A percentile compares a stretch with the other conserved stretches of the same genome.
These are phyloP conservation scores for Haberlea rhodopensis DNA, from an alignment of 257 asterid species.

Conservation along the genomic window DNA sequence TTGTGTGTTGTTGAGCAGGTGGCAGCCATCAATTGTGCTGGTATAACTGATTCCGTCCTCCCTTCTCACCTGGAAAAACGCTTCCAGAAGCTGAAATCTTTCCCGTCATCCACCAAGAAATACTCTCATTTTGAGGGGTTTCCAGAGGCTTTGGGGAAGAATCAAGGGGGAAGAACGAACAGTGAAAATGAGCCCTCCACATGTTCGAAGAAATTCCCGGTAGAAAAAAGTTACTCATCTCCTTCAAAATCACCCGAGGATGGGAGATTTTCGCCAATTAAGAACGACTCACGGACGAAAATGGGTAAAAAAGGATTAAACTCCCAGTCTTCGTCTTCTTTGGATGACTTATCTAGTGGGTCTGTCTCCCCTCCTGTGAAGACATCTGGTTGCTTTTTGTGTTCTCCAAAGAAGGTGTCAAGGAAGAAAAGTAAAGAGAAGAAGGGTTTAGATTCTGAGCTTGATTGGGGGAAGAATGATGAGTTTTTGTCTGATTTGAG, in stretches of 20 bases:
- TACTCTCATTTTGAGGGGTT: too few species aligned
- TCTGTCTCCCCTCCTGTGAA: conserved; percentile 65
- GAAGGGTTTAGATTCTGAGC: conserved; percentile 33
- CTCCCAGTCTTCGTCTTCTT: conserved; percentile 33
- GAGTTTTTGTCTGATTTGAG: conserved; percentile 59
- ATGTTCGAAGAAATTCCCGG: conserved; percentile 37
- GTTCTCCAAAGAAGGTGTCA: conserved; percentile 58
- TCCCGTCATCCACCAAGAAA: conserved; percentile 57
- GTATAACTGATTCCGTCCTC: conserved; percentile 57
- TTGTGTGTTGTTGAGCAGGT: conserved; percentile 68
- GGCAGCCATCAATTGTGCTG: conserved; percentile 72
- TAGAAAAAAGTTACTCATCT: conserved; percentile 15
- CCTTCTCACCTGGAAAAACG: conserved; percentile 77
- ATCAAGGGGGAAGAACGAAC: conserved; percentile 6
- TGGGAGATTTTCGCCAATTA: conserved; percentile 29
- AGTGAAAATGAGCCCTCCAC: conserved; percentile 9
- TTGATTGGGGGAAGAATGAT: conserved; percentile 46
- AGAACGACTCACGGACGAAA: conserved; percentile 36
- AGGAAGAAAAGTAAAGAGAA: conserved; percentile 47
- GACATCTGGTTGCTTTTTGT: conserved; percentile 71
- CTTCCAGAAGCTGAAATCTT: conserved; percentile 74
- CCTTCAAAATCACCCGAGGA: conserved; percentile 29
- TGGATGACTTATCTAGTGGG: conserved; percentile 36
- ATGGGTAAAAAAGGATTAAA: conserved; percentile 19
- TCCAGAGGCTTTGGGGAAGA: conserved; percentile 28